Base-by-base conservation (phyloP, 140 eudicot species). In the Senecio squalidus region DNA sequence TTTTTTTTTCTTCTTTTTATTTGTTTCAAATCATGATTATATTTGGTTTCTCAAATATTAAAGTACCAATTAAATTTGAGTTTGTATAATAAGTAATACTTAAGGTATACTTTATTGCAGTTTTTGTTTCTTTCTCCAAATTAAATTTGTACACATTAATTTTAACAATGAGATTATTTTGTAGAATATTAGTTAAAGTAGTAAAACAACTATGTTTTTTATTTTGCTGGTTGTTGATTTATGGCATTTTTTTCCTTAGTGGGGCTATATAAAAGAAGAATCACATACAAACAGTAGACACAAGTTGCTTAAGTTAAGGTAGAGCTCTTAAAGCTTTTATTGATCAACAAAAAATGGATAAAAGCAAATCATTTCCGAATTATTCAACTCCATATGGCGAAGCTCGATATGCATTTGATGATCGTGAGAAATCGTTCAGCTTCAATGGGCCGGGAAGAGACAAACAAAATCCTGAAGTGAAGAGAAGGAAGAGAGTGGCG, bases 401-500 rank as follows among this genome's bases (percentile, higher is more conserved):
- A 41, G 85, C 87, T 22, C 80, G 92, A 38, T 74, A 71, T 43
- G 88, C 68, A 30, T 84, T 89, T 9, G 89, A 89, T 67, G 95
- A 89, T 29, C 94, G 89, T 1, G 71, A 83, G 16, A 85, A 75
- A 47, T 78, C 97, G 4, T 89, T 77, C 40, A 85, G 95, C 66
- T 89, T 89, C 79, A 89, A 89, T 39, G 97, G 97, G 5, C 97
- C 95, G 0, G 86, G n/a, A n/a, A n/a, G 78, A 2, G 89, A 82
- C 14, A 79, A 68, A 2, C 85, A 83, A 26, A 74, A 85, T 34
- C 97, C 95, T 0, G 95, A 90, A 61, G 66, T 60, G 68, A 90
- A 86, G 82, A 80, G 97, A 79, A 86, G 82, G 71, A 90, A 90
- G 67, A 76, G 97, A 48, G 94, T 90, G 48, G 95, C 97, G 23